Percentiles rank a stretch among this genome's conserved stretches.
phyloP scores from a whole-genome alignment of 148 eudicot genomes.

The Bassia scoparia region DNA sequence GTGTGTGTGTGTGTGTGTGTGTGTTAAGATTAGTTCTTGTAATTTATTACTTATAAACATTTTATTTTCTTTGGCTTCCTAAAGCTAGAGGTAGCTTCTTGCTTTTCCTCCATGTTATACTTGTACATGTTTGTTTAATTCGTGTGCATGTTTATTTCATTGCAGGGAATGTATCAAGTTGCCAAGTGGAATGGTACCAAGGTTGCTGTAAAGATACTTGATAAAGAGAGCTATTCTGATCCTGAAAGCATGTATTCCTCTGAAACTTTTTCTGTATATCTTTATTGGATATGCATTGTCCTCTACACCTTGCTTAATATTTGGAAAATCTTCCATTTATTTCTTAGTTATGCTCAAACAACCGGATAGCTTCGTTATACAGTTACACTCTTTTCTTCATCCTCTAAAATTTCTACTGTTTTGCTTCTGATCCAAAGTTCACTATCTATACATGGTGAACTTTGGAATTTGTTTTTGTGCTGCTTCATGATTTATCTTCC shows the following conservation, averaged over 20 bases:
- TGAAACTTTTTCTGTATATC: constrained; percentile 7
- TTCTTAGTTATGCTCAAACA: constrained; percentile 1
- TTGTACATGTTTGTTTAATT: not conserved
- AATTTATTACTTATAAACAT: not conserved
- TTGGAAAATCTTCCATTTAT: not conserved
- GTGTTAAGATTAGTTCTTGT: constrained; percentile 1
- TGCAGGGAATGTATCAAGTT: constrained; percentile 86
- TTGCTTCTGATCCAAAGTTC: not conserved
- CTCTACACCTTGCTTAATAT: not conserved
- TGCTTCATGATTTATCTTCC: constrained; percentile 8
- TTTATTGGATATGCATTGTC: constrained; percentile 3
- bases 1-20: not conserved
- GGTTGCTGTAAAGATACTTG: constrained; percentile 97
- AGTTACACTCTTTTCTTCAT: not conserved
- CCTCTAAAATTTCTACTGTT: not conserved
- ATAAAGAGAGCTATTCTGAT: constrained; percentile 84
- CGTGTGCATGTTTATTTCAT: constrained; percentile 9
- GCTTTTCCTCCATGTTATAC: not conserved
- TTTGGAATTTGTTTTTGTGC: not conserved
- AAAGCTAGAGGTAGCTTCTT: not conserved
- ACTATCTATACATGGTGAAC: not conserved
- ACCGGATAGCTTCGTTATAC: not conserved
- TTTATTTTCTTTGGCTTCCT: not conserved
- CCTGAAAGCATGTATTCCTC: constrained; percentile 79
- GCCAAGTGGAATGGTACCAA: constrained; percentile 99